phyloP scores from a whole-genome alignment of 768 basidiomycete genomes.

The Phanerochaete sordida region DNA sequence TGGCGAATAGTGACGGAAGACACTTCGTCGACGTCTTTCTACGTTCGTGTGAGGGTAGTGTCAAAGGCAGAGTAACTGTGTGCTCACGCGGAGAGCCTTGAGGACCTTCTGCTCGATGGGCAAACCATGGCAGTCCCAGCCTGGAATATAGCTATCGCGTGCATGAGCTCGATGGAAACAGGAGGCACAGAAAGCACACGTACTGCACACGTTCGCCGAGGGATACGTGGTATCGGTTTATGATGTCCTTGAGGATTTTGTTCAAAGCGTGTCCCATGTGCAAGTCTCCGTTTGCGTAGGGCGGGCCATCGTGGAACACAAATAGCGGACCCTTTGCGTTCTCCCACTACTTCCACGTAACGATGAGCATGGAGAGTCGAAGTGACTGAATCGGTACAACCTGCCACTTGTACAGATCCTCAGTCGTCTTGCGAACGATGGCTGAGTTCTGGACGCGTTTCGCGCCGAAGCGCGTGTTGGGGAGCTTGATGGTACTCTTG shows the following conservation, averaged over 20 bases:
- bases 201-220: constrained; percentile 80
- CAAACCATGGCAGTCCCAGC: constrained; percentile 98
- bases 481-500: constrained; percentile 69
- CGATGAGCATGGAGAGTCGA: not conserved
- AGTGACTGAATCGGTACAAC: constrained; percentile 35
- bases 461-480: constrained; percentile 74
- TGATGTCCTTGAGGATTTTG: constrained; percentile 94
- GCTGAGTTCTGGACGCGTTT: constrained; percentile 62
- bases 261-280: constrained; percentile 98
- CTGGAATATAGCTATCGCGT: constrained; percentile 75
- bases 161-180: not conserved
- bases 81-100: constrained; percentile 62
- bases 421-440: constrained; percentile 61
- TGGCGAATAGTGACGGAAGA: constrained; percentile 58
- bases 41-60: constrained; percentile 3
- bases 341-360: constrained; percentile 44
- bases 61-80: not conserved
- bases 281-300: constrained; percentile 94
- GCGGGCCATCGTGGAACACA: constrained; percentile 93
- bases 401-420: constrained; percentile 78
- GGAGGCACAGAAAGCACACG: constrained; percentile 26
- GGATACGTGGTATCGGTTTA: constrained; percentile 83
- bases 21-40: constrained; percentile 58
- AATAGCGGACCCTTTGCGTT: constrained; percentile 68
- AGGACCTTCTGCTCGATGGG: constrained; percentile 96